phyloP scores from a whole-genome alignment of 2,329 filamentous ascomycete species.

The Periconia sp. region DNA sequence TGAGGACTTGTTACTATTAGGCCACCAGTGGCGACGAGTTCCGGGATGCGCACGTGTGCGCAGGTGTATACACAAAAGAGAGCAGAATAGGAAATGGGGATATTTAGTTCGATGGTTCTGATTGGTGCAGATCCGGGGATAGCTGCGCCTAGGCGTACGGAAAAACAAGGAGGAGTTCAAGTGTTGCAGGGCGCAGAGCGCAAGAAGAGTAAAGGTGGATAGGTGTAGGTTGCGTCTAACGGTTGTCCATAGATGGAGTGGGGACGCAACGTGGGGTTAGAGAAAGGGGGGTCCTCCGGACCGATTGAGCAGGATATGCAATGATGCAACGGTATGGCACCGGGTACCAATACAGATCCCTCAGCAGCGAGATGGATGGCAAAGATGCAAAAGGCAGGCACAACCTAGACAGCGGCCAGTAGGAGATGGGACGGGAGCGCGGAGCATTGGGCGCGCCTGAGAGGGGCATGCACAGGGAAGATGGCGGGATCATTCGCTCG shows the following conservation, averaged over 20 bases:
- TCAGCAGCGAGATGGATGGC: conserved; percentile 20
- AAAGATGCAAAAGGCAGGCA: conserved; percentile 26
- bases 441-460: conserved; percentile 38
- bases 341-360: conserved; percentile 23
- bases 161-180: conserved; percentile 41
- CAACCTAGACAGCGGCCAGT: conserved; percentile 35
- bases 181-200: conserved; percentile 49
- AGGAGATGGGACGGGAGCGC: conserved; percentile 28
- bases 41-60: conserved; percentile 16
- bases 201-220: conserved; percentile 44
- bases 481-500: conserved; percentile 14
- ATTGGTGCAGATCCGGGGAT: conserved; percentile 36
- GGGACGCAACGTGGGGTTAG: conserved; percentile 22
- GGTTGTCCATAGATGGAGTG: conserved; percentile 34
- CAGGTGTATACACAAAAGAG: conserved; percentile 28
- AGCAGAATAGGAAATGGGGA: conserved; percentile 39
- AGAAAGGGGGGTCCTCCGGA: conserved; percentile 33
- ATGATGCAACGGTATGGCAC: conserved; percentile 27
- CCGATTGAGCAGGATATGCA: conserved; percentile 29
- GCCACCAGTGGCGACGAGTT: conserved; percentile 25
- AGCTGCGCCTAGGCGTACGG: conserved; percentile 31
- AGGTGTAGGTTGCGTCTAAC: conserved; percentile 28
- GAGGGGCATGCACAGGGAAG: conserved; percentile 19
- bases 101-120: conserved; percentile 17
- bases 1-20: too few species aligned